Evolutionary conservation across 805 yeast genomes (phyloP), one percentile per base, ranked within the genome.

Genomic region (Myxozyma nipponensis): DNA sequence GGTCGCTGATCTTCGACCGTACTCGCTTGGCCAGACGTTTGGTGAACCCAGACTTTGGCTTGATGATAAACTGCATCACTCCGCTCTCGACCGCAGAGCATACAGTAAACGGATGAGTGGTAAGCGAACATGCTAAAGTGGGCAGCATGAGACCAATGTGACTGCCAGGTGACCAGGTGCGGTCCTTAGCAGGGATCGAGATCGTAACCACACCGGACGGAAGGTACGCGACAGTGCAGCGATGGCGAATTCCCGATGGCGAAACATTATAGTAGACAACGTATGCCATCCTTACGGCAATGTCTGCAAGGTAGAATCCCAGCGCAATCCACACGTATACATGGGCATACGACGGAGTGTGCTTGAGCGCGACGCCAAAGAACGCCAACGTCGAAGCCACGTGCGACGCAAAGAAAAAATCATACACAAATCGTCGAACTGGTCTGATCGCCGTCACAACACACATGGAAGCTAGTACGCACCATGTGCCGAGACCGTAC

Each of bases 31-130:
- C 21, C 10, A 54, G 50, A 26, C 53, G 39, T 13, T 18, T 23
- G 4, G 58, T 54, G 23, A 54, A 15, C 5, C 58, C 58, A 10
- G 48, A 19, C 25, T 54, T 54, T 23, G 24, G 44, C 45, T 72
- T 66, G 26, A 75, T 69, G 2, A 77, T 63, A 44, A 77, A 63
- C 22, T 62, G 68, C 60, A 77, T 69, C 36, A 69, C 68, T 1
- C 69, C 69, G 3, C 69, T 54, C 15, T 63, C 69, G 17, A 73
- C 63, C 25, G 72, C 56, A 28, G 74, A 69, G 4, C 71, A 57
- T 44, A 75, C 69, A 3, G 79, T 72, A 42, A 61, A 61, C 5
- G 64, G 65, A 42, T 60, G 63, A 2, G 61, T 34, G 36, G 50
- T 56, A 15, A 45, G 17, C 1, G 52, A 48, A 7, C 15, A 35